Percentiles rank a stretch among this genome's conserved stretches.
These are phyloP conservation scores for Trametes cingulata DNA, from an alignment of 768 basidiomycete genomes.

Conservation along the genomic window DNA sequence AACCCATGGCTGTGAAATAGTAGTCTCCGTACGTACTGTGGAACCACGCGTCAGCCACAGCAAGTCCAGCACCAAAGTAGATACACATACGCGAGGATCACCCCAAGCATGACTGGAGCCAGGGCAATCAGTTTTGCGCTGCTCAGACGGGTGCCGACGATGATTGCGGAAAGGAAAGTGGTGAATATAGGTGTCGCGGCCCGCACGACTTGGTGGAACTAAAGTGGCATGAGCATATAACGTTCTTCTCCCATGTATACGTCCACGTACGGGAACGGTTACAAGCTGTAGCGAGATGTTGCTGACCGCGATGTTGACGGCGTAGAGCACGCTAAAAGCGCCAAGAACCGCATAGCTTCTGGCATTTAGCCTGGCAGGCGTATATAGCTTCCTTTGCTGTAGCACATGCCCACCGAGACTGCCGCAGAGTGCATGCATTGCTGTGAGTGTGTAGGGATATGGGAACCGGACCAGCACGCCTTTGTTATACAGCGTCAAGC, in stretches of 20 bases:
- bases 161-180: constrained; percentile 68
- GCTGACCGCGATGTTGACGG: constrained; percentile 92
- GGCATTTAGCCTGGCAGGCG: constrained; percentile 52
- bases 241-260: neutral
- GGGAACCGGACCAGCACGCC: constrained; percentile 88
- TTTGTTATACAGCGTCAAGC: constrained; percentile 95
- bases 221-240: neutral
- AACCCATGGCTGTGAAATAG: constrained; percentile 82
- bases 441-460: constrained; percentile 94
- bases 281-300: constrained; percentile 89
- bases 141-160: constrained; percentile 65
- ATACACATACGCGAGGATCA: constrained; percentile 78
- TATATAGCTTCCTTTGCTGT: constrained; percentile 56
- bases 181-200: constrained; percentile 93
- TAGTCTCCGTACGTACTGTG: constrained; percentile 92
- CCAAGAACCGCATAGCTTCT: constrained; percentile 62
- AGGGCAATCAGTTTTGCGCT: constrained; percentile 68
- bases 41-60: neutral
- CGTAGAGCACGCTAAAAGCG: constrained; percentile 87
- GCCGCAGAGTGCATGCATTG: constrained; percentile 86
- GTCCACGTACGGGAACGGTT: constrained; percentile 75
- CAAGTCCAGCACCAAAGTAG: neutral
- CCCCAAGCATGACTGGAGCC: constrained; percentile 84
- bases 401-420: constrained; percentile 76
- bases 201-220: constrained; percentile 98